These are phyloP conservation scores for Dactylellina cionopaga DNA, from an alignment of 2,329 filamentous ascomycete genomes.

Conservation along the genomic window DNA sequence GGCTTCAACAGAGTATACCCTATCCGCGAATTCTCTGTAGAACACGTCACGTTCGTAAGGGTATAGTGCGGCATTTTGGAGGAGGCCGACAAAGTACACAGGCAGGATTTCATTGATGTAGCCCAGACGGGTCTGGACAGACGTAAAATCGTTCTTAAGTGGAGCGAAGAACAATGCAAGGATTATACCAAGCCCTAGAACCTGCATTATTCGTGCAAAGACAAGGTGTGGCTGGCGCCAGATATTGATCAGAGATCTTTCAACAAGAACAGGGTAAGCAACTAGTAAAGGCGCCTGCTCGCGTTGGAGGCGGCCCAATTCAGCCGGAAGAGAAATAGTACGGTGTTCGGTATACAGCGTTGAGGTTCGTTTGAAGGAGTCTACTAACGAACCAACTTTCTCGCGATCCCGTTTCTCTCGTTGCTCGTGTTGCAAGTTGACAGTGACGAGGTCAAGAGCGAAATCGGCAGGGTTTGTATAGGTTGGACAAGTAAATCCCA, in stretches of 20 bases:
- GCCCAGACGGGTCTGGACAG: slow-evolving; percentile 77
- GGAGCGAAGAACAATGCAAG: slow-evolving; percentile 77
- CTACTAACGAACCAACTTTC: slow-evolving; percentile 71
- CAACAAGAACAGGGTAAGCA: slow-evolving; percentile 74
- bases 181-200: slow-evolving; percentile 71
- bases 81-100: slow-evolving; percentile 79
- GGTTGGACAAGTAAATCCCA: slow-evolving; percentile 73
- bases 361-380: slow-evolving; percentile 57
- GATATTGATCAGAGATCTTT: slow-evolving; percentile 75
- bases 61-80: slow-evolving; percentile 80
- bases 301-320: slow-evolving; percentile 75
- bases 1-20: slow-evolving; percentile 75
- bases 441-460: slow-evolving; percentile 78
- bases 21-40: slow-evolving; percentile 79
- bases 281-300: slow-evolving; percentile 70
- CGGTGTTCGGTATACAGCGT: slow-evolving; percentile 53
- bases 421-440: slow-evolving; percentile 74
- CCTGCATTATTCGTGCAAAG: slow-evolving; percentile 73
- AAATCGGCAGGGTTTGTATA: slow-evolving; percentile 82
- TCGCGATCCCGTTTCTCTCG: slow-evolving; percentile 72
- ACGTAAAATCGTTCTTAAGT: slow-evolving; percentile 73
- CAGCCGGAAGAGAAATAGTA: slow-evolving; percentile 72
- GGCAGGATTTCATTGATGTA: slow-evolving; percentile 77
- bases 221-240: slow-evolving; percentile 73
- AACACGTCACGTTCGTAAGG: slow-evolving; percentile 78